Percentiles rank a stretch among this genome's conserved stretches.
These are phyloP conservation scores for Fonsecaea erecta DNA, from an alignment of 2,329 filamentous ascomycete species.

Conservation along the genomic window DNA sequence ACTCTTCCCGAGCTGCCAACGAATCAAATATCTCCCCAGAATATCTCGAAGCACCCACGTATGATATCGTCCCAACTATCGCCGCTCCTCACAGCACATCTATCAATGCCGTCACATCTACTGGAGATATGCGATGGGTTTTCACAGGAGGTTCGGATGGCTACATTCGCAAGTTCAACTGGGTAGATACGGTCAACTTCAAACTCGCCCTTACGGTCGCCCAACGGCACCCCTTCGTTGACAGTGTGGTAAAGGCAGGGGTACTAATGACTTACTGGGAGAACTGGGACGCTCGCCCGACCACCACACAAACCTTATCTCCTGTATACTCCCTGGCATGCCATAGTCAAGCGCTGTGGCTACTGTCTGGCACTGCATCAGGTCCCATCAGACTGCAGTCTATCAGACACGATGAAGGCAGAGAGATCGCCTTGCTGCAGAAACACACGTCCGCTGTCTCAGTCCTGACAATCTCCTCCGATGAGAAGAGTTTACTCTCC, in stretches of 20 bases:
- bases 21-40: slow-evolving; percentile 69
- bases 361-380: slow-evolving; percentile 86
- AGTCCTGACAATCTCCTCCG: slow-evolving; percentile 77
- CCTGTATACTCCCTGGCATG: slow-evolving; percentile 94
- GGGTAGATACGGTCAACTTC: slow-evolving; percentile 90
- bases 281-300: slow-evolving; percentile 75
- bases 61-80: slow-evolving; percentile 97
- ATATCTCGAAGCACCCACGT: slow-evolving; percentile 76
- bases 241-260: slow-evolving; percentile 93
- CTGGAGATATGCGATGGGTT: slow-evolving; percentile 92
- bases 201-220: slow-evolving; percentile 93
- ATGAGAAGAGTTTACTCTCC: slow-evolving; percentile 85
- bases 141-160: slow-evolving; percentile 93
- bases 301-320: slow-evolving; percentile 52
- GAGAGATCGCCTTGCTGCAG: slow-evolving; percentile 78
- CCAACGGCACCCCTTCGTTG: slow-evolving; percentile 94
- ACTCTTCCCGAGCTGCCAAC: slow-evolving; percentile 30
- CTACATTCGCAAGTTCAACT: slow-evolving; percentile 96
- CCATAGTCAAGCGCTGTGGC: slow-evolving; percentile 86
- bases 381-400: slow-evolving; percentile 93
- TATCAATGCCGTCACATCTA: slow-evolving; percentile 89
- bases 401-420: slow-evolving; percentile 91
- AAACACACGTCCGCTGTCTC: slow-evolving; percentile 92
- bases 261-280: slow-evolving; percentile 98
- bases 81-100: slow-evolving; percentile 94